Evolutionary conservation across 352 stramenopile genomes (phyloP).

Genomic region (Globisporangium mamillatum): DNA sequence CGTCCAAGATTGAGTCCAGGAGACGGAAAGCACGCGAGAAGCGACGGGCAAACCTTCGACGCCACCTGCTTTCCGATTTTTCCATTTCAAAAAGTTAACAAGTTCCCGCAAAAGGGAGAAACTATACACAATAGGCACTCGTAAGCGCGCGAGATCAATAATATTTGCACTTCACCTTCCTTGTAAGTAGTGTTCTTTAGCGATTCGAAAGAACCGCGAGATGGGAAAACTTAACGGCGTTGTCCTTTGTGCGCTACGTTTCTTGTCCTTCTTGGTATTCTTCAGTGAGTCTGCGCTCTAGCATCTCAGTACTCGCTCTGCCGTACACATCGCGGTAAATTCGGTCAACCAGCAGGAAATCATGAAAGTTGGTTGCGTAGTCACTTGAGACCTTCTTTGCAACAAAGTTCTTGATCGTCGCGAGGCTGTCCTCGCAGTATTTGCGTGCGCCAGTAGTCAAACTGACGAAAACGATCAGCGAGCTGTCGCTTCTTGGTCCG

Average conservation of each 20-base stretch:
- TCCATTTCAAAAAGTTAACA: background rate
- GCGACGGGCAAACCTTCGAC: constrained; percentile 7
- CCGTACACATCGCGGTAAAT: constrained; percentile 14
- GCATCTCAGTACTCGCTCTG: background rate
- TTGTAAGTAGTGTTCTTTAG: background rate
- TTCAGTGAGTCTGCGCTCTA: background rate
- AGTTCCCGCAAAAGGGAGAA: background rate
- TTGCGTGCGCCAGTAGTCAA: constrained; percentile 15
- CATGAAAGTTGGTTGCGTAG: background rate
- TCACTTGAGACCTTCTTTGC: constrained; percentile 10
- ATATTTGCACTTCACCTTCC: background rate
- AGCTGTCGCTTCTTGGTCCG: background rate
- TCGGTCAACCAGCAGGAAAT: constrained; percentile 4
- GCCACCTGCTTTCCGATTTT: background rate
- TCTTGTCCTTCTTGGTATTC: constrained; percentile 1
- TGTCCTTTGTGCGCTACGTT: background rate
- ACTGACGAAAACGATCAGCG: constrained; percentile 2
- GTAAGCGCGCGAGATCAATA: background rate
- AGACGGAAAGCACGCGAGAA: constrained; percentile 37
- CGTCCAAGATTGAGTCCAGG: constrained; percentile 43
- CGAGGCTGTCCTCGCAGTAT: constrained; percentile 17
- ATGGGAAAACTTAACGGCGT: background rate
- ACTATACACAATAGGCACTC: background rate
- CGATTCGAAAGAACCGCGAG: background rate
- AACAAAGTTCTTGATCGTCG: constrained; percentile 18